Percentiles rank a stretch among this genome's conserved stretches.
These are phyloP conservation scores for Phytophthora litchii DNA, from an alignment of 352 stramenopile genomes.

Conservation along the genomic window DNA sequence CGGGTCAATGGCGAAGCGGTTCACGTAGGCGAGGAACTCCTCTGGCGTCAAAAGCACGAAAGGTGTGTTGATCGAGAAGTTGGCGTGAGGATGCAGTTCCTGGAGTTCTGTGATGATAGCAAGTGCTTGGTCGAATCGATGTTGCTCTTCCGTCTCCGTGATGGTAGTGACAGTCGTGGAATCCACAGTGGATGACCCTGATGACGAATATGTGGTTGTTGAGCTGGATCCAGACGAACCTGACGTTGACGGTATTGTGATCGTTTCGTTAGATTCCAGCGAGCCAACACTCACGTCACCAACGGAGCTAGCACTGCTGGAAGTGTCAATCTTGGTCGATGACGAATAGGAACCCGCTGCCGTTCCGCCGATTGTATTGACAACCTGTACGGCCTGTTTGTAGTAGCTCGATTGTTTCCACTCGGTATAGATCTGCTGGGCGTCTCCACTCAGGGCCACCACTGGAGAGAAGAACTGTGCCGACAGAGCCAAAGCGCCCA, in stretches of 20 bases:
- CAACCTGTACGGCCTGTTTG: constrained; percentile 37
- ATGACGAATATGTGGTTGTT: constrained; percentile 14
- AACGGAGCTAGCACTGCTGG: constrained; percentile 16
- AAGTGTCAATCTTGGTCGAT: constrained; percentile 19
- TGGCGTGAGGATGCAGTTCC: constrained; percentile 53
- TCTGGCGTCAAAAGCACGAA: constrained; percentile 64
- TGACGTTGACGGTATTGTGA: constrained; percentile 18
- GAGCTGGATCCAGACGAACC: constrained; percentile 15
- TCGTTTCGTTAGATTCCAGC: constrained; percentile 28
- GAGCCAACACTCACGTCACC: constrained; percentile 16
- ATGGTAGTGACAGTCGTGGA: constrained; percentile 16
- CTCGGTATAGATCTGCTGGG: constrained; percentile 35
- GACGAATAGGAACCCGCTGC: constrained; percentile 22
- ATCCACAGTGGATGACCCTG: constrained; percentile 7
- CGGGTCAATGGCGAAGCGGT: constrained; percentile 43
- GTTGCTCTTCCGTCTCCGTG: constrained; percentile 45
- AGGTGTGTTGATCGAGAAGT: constrained; percentile 63
- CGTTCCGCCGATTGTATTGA: constrained; percentile 26
- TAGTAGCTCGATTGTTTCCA: constrained; percentile 51
- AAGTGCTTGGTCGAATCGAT: constrained; percentile 55
- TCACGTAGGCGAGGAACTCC: constrained; percentile 67
- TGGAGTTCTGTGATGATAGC: constrained; percentile 45
- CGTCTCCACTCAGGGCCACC: constrained; percentile 5
- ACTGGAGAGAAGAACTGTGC: constrained; percentile 16
- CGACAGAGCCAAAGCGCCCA: constrained; percentile 27